These are phyloP conservation scores for Ziziphus jujuba DNA, from an alignment of 306 rosid species.

Conservation along the genomic window DNA sequence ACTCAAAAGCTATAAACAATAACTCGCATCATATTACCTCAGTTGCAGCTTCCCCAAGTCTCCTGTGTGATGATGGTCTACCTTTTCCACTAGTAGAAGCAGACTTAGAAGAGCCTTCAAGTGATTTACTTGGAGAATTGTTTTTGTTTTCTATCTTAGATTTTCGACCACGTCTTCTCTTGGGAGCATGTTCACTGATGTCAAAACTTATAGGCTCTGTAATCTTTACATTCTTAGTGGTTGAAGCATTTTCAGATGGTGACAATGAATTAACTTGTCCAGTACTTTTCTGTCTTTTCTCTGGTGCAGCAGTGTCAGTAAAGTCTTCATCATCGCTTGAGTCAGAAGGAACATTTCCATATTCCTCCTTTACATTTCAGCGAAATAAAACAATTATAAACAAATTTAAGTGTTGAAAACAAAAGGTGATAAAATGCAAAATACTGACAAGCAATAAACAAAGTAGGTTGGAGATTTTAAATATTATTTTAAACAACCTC, in stretches of 20 bases:
- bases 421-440: constrained; percentile 2
- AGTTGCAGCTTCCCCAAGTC: constrained; percentile 65
- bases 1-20: constrained; percentile 22
- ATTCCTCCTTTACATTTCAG: constrained; percentile 58
- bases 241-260: constrained; percentile 32
- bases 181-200: constrained; percentile 32
- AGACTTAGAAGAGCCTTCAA: constrained; percentile 38
- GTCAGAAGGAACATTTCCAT: constrained; percentile 48
- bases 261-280: constrained; percentile 27
- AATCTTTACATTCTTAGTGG: constrained; percentile 41
- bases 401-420: constrained; percentile 22
- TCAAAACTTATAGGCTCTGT: constrained; percentile 22
- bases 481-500: too few species aligned
- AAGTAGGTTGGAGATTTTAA: too few species aligned
- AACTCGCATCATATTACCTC: constrained; percentile 54
- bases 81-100: constrained; percentile 43
- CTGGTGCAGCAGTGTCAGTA: constrained; percentile 33
- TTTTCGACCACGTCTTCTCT: constrained; percentile 36
- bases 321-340: constrained; percentile 87
- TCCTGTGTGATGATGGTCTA: constrained; percentile 48
- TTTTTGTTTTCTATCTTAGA: constrained; percentile 41
- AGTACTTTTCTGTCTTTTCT: constrained; percentile 1
- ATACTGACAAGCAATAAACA: constrained; percentile 1
- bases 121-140: constrained; percentile 40
- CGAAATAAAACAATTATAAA: constrained; percentile 27